A percentile compares a stretch with the other conserved stretches of the same genome.
These are phyloP conservation scores for Tetragonia tetragonoides DNA, from an alignment of 148 eudicot genomes.

Conservation along the genomic window DNA sequence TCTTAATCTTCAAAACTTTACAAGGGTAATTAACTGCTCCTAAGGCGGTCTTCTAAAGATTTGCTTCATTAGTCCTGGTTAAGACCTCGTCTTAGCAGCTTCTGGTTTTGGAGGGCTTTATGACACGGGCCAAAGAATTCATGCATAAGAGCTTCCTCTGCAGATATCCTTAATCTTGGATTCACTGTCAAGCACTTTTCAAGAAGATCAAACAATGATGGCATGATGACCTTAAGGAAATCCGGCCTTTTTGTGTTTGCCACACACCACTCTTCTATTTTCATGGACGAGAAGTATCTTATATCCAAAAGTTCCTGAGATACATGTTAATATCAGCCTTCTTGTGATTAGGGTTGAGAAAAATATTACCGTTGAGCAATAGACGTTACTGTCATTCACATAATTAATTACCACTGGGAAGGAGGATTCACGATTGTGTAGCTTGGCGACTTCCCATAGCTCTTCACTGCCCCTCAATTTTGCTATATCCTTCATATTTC, in stretches of 20 bases:
- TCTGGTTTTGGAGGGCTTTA: slow-evolving; percentile 35
- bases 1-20: slow-evolving; percentile 15
- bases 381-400: neutral
- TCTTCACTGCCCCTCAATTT: slow-evolving; percentile 85
- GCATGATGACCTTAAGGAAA: slow-evolving; percentile 56
- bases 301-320: slow-evolving; percentile 68
- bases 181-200: slow-evolving; percentile 88
- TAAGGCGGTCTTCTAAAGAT: slow-evolving; percentile 1
- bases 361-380: too few relatives aligned
- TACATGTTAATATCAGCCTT: neutral
- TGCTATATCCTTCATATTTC: slow-evolving; percentile 91
- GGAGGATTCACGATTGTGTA: slow-evolving; percentile 78
- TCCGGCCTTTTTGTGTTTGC: slow-evolving; percentile 61
- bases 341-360: too few relatives aligned
- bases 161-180: slow-evolving; percentile 81
- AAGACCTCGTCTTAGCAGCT: slow-evolving; percentile 38
- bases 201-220: slow-evolving; percentile 75
- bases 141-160: slow-evolving; percentile 84
- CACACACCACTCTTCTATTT: slow-evolving; percentile 70
- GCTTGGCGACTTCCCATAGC: slow-evolving; percentile 96
- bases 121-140: slow-evolving; percentile 73
- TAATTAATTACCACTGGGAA: slow-evolving; percentile 63
- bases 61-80: slow-evolving; percentile 24
- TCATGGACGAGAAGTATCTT: slow-evolving; percentile 42
- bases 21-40: slow-evolving; percentile 14